Conservation (phyloP, 306 rosid genomes). For the Cucurbita ficifolia region DNA sequence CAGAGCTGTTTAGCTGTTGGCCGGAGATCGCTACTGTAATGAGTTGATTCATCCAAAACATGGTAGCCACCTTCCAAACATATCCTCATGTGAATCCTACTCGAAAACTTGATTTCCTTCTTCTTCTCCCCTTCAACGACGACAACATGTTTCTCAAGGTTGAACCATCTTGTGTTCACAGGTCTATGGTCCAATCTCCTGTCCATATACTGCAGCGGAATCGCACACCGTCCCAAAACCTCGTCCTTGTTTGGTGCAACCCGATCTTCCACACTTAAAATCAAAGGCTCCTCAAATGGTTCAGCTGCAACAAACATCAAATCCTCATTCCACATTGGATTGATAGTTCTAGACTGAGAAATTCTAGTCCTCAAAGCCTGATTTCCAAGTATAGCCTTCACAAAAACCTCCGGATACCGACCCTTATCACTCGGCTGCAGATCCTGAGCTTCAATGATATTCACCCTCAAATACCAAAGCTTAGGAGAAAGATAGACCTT, state of each 20-base stretch:
- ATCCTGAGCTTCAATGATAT: constrained; percentile 59
- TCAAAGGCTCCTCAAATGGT: constrained; percentile 48
- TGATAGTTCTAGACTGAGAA: constrained; percentile 37
- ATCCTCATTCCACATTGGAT: constrained; percentile 68
- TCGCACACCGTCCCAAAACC: constrained; percentile 34
- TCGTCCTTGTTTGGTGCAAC: constrained; percentile 62
- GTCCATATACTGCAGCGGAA: constrained; percentile 28
- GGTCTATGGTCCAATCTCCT: constrained; percentile 48
- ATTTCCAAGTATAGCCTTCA: constrained; percentile 41
- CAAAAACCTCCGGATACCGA: constrained; percentile 49
- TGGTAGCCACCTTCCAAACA: constrained; percentile 65
- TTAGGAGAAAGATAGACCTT: constrained; percentile 59
- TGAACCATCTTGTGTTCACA: constrained; percentile 42
- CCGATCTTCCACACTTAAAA: constrained; percentile 53
- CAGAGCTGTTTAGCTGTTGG: constrained; percentile 53
- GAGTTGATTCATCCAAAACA: constrained; percentile 60
- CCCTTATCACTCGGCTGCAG: constrained; percentile 41
- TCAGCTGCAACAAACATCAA: constrained; percentile 60
- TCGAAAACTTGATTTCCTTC: constrained; percentile 50
- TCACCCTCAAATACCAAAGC: constrained; percentile 67
- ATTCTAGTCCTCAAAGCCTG: constrained; percentile 43
- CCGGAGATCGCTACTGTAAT: constrained; percentile 65
- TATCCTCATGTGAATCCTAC: constrained; percentile 50
- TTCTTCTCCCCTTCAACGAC: constrained; percentile 53
- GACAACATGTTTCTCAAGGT: constrained; percentile 34